phyloP scores from a whole-genome alignment of 768 basidiomycete genomes.

The Tulasnella sp. region DNA sequence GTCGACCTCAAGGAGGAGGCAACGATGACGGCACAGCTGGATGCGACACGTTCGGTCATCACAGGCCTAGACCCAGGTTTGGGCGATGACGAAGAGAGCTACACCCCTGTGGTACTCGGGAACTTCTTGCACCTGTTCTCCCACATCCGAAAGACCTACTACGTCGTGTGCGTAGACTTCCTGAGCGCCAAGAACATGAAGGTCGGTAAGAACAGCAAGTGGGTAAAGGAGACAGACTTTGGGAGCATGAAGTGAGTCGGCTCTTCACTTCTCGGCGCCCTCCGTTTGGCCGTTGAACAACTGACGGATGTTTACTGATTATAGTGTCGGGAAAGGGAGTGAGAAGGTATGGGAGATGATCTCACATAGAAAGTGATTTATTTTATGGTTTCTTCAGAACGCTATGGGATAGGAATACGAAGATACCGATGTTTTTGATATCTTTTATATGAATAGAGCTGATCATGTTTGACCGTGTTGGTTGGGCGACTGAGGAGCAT shows the following conservation, averaged over 20 bases:
- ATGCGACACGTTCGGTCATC: constrained; percentile 36
- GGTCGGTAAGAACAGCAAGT: constrained; percentile 6
- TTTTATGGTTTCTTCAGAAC: no score
- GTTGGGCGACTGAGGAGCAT: no score
- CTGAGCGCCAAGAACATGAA: neutral
- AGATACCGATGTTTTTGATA: no score
- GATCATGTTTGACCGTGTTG: no score
- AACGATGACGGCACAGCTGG: constrained; percentile 7
- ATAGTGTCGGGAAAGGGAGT: constrained; percentile 27
- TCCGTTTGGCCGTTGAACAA: no score
- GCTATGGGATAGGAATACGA: no score
- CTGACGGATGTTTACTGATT: constrained; percentile 16
- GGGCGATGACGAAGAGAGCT: neutral
- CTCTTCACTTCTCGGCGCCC: no score
- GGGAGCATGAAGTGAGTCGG: constrained; percentile 15
- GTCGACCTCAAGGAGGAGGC: constrained; percentile 33
- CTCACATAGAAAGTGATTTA: no score
- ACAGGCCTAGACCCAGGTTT: constrained; percentile 39
- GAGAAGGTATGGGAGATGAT: constrained; percentile 29
- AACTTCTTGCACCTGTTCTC: constrained; percentile 68
- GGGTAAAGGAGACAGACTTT: constrained; percentile 4
- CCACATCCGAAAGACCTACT: constrained; percentile 75
- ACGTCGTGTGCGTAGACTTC: constrained; percentile 22
- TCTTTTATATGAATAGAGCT: no score
- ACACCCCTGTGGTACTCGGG: neutral